Percentiles rank a stretch among this genome's conserved stretches.
phyloP scores from a whole-genome alignment of 2,329 filamentous ascomycete species.

The Aciculosporium take region DNA sequence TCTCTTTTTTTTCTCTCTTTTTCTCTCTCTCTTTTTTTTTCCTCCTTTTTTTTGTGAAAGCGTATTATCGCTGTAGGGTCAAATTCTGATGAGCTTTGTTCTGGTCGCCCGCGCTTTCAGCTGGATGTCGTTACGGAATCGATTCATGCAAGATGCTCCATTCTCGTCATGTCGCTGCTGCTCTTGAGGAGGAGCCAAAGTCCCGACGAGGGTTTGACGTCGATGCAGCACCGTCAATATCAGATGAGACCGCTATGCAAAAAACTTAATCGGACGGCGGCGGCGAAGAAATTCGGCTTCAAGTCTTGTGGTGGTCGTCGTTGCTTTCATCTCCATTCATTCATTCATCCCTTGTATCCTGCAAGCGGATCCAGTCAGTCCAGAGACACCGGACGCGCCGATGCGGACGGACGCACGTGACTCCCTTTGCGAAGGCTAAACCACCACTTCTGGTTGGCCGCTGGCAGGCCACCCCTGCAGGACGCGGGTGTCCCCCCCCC shows the following conservation, averaged over 20 bases:
- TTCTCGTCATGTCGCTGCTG: not conserved
- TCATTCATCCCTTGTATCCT: too few relatives aligned
- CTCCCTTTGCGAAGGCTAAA: not conserved
- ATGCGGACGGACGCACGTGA: not conserved
- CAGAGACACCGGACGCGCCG: too few relatives aligned
- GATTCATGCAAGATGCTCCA: not conserved
- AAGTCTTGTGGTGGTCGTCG: not conserved
- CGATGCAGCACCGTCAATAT: not conserved
- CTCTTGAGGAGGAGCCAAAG: not conserved
- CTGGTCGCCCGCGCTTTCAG: too few relatives aligned
- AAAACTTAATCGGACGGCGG: too few relatives aligned
- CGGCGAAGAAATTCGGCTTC: not conserved
- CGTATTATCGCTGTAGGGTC: too few relatives aligned
- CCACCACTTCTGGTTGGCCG: not conserved
- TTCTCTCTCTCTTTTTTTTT: not conserved
- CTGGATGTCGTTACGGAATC: too few relatives aligned
- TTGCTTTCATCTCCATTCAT: not conserved
- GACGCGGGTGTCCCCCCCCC: conserved; percentile 7
- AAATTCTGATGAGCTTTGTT: too few relatives aligned
- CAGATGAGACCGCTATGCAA: not conserved
- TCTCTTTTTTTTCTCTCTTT: too few relatives aligned
- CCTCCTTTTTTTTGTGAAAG: not conserved
- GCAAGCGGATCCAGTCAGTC: too few relatives aligned
- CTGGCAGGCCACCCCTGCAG: not conserved
- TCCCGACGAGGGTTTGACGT: not conserved